Percentiles rank a stretch among this genome's conserved stretches.
These are phyloP conservation scores for Sclerotinia minor DNA, from an alignment of 2,329 filamentous ascomycete genomes.

Conservation along the genomic window DNA sequence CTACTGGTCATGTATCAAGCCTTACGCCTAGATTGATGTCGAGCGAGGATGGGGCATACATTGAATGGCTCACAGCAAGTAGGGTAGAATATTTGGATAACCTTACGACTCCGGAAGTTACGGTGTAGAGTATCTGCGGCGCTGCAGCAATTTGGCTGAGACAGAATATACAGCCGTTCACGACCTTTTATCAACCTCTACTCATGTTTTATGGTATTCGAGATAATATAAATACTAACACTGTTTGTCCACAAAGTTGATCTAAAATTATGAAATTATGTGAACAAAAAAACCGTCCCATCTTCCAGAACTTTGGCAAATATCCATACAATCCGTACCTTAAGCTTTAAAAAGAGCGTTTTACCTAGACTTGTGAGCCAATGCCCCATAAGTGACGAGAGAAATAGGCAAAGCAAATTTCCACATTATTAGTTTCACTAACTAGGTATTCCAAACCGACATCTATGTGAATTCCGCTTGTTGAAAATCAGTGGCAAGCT, in stretches of 20 bases:
- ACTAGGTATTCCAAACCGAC: not conserved
- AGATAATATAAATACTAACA: not conserved
- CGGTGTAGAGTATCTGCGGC: too few species aligned
- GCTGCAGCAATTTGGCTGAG: not conserved
- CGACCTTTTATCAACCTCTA: not conserved
- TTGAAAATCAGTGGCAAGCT: not conserved
- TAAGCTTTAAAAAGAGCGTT: not conserved
- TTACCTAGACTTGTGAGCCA: too few species aligned
- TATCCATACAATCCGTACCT: not conserved
- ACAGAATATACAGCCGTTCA: not conserved
- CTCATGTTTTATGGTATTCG: too few species aligned
- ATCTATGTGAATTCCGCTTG: not conserved
- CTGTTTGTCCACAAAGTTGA: not conserved
- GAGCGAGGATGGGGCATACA: fast-evolving
- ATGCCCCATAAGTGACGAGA: not conserved
- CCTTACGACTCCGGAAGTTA: fast-evolving
- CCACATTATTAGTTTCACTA: not conserved
- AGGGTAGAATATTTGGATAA: too few species aligned
- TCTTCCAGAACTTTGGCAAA: not conserved
- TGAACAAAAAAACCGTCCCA: not conserved
- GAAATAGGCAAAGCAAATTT: too few species aligned
- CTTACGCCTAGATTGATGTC: too few species aligned
- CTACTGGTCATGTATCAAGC: not conserved
- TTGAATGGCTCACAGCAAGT: not conserved
- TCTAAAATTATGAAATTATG: not conserved